These are phyloP conservation scores for Xylaria acuta DNA, from an alignment of 495 filamentous ascomycete genomes.

Conservation along the genomic window DNA sequence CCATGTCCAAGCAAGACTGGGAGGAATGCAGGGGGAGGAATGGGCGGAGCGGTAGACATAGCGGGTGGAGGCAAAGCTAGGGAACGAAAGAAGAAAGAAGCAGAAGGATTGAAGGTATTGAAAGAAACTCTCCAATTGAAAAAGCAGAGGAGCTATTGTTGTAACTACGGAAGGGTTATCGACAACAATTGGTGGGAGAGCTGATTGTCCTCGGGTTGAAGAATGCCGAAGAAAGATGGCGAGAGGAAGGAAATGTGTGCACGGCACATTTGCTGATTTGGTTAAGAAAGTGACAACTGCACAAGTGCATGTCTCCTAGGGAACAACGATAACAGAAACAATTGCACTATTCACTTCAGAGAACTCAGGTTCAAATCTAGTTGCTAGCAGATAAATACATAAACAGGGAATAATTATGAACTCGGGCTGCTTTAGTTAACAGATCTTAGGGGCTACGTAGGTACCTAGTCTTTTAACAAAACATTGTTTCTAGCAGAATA, in stretches of 20 bases:
- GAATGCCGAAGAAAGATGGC: background rate
- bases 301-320: background rate
- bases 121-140: background rate
- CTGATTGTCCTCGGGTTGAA: background rate
- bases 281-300: no score
- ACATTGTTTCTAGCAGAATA: background rate
- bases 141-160: background rate
- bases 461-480: background rate
- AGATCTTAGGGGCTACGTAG: background rate
- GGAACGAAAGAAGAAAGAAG: background rate
- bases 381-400: background rate
- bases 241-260: background rate
- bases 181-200: background rate
- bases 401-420: background rate
- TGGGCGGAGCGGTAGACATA: background rate
- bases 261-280: background rate
- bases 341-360: background rate
- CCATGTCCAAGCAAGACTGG: slow-evolving; percentile 19
- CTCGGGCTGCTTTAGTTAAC: background rate
- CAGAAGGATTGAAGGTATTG: background rate
- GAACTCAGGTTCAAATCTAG: background rate
- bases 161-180: background rate
- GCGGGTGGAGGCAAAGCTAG: background rate
- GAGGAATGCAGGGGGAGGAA: slow-evolving; percentile 1
- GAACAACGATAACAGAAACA: background rate